These are phyloP conservation scores for Escovopsis sp. DNA, from an alignment of 2,329 filamentous ascomycete species.

Conservation along the genomic window DNA sequence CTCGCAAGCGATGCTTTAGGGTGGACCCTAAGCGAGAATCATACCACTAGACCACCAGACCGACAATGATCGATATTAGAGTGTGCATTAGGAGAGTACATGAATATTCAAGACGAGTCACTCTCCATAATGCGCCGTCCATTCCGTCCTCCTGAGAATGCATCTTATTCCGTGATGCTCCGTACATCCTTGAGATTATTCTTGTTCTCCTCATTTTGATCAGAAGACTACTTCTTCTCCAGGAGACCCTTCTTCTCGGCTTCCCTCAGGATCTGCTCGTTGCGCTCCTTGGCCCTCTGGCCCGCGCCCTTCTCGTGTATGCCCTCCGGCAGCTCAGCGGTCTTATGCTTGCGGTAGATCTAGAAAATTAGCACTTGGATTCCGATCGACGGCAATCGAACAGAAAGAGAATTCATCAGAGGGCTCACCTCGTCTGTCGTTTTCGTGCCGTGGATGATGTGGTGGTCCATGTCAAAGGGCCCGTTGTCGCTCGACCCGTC, in stretches of 20 bases:
- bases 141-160: no score
- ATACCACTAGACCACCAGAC: constrained; percentile 51
- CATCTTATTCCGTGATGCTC: no score
- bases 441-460: constrained; percentile 28
- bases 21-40: constrained; percentile 51
- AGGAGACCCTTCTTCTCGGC: no score
- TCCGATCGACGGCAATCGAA: background rate
- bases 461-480: constrained; percentile 23
- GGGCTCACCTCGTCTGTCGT: constrained; percentile 23
- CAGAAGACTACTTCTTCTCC: no score
- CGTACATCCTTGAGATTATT: no score
- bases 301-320: constrained; percentile 27
- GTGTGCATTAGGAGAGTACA: no score
- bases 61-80: constrained; percentile 2
- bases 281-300: background rate
- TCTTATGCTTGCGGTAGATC: constrained; percentile 27
- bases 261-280: no score
- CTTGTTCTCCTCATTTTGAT: no score
- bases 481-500: constrained; percentile 33
- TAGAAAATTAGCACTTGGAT: background rate
- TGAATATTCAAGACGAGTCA: no score
- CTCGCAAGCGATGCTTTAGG: constrained; percentile 17
- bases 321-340: constrained; percentile 30
- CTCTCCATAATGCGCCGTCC: no score
- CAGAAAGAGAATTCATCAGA: no score